These are phyloP conservation scores for Ailanthus altissimus DNA, from an alignment of 345 rosid genomes.

Conservation along the genomic window DNA sequence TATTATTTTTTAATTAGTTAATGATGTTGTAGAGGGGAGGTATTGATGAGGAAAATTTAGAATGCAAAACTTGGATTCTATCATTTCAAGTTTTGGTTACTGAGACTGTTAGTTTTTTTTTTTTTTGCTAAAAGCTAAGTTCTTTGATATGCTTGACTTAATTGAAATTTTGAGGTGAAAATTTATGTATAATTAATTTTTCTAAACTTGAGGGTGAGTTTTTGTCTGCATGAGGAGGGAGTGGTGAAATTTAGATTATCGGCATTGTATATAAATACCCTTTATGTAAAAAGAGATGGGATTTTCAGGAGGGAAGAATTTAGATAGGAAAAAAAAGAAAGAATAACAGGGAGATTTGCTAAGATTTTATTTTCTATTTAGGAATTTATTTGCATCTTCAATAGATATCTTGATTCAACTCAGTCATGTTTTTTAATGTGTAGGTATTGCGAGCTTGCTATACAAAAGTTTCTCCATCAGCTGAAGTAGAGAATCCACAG, in stretches of 20 bases:
- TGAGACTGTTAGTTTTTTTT: neutral
- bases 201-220: too few relatives aligned
- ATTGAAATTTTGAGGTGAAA: too few relatives aligned
- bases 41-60: neutral
- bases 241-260: neutral
- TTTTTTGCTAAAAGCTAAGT: neutral
- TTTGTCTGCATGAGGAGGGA: neutral
- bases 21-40: neutral
- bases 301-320: neutral
- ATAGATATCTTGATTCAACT: neutral
- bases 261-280: neutral
- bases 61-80: neutral
- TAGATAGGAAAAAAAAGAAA: neutral
- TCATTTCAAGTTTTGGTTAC: neutral
- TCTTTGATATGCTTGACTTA: neutral
- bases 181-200: too few relatives aligned
- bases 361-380: neutral
- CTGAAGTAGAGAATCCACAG: conserved; percentile 82
- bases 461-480: conserved; percentile 85
- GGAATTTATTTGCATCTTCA: neutral
- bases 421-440: neutral
- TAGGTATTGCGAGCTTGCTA: conserved; percentile 93
- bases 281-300: neutral
- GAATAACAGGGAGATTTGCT: neutral
- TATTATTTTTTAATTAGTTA: too few relatives aligned